Evolutionary conservation across 2,329 filamentous ascomycete genomes (phyloP), one percentile per base, ranked within the genome.

Genomic region (Arachnomyces sp.): DNA sequence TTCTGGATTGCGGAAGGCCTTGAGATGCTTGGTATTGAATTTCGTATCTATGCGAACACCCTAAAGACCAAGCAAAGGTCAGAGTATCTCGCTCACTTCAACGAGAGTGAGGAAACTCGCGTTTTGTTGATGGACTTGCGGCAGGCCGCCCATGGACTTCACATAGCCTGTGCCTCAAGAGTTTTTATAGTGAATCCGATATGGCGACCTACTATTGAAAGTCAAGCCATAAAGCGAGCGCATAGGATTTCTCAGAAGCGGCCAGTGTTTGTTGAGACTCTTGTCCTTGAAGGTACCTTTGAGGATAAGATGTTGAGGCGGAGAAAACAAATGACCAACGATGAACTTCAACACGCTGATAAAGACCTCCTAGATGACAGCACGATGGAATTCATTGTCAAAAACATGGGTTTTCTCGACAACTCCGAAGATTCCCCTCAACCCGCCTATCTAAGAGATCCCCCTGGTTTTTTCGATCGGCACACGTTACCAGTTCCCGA

Each of bases 171-270:
- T 8, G 89, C 89, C 1, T 92, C 84, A 3, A 72, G 90, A 2
- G 82, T 96, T 7, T 93, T 88, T 62, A 95, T 96, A 47, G 75
- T 94, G 40, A 90, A 84, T 47, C 89, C 90, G 0, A 86, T 94
- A 9, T 82, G 92, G 57, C 84, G 89, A 38, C 87, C 87, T 0
- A 69, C 85, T 47, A 75, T 94, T 1, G 86, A 94, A 59, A 87
- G 85, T 1, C 90, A 96, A 60, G 90, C 90, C 0, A 86, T 95
- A 47, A 94, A 93, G 44, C 81, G 90, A 55, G 87, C 85, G 0
- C 84, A 93, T 49, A 76, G 90, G 9, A 93, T 95, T 51, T 88
- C 87, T 8, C 89, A 95, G 59, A 80, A 67, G 0, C 81, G 77
- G 44, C 77, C 80, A 0, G 89, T 95, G 0, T 78, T 78, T 7